A percentile compares a stretch with the other conserved stretches of the same genome.
These are phyloP conservation scores for Capronia coronata DNA, from an alignment of 2,329 filamentous ascomycete genomes.

Conservation along the genomic window DNA sequence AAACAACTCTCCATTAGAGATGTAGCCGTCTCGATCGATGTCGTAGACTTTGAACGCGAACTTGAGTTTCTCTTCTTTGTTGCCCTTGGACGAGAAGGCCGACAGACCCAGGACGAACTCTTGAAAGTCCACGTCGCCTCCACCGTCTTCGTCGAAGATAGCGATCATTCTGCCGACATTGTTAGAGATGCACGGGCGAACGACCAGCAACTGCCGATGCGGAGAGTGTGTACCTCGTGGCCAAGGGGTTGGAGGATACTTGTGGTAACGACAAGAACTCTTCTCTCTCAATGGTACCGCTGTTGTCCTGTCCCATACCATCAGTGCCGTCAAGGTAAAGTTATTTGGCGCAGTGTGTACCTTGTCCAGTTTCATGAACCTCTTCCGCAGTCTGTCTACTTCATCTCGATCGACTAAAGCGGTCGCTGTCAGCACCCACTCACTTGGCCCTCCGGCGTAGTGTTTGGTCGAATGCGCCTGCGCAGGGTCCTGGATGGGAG, in stretches of 20 bases:
- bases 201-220: not conserved
- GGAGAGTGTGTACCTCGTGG: conserved; percentile 63
- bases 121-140: conserved; percentile 96
- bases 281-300: conserved; percentile 95
- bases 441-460: not conserved
- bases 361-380: conserved; percentile 99
- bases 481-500: not conserved
- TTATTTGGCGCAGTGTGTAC: conserved; percentile 41
- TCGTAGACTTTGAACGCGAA: conserved; percentile 99
- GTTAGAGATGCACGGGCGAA: not conserved
- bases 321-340: not conserved
- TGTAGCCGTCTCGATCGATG: conserved; percentile 96
- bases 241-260: conserved; percentile 94
- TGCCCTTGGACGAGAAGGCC: conserved; percentile 94
- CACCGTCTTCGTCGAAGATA: conserved; percentile 97
- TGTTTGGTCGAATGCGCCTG: not conserved
- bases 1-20: conserved; percentile 97
- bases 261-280: conserved; percentile 96
- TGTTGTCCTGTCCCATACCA: conserved; percentile 66
- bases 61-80: conserved; percentile 96
- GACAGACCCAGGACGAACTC: conserved; percentile 94
- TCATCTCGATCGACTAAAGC: conserved; percentile 85
- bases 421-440: conserved; percentile 14
- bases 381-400: conserved; percentile 88
- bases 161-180: conserved; percentile 75